Base-by-base conservation (phyloP, 2,329 filamentous ascomycete genomes). In the Epichloe sp. region DNA sequence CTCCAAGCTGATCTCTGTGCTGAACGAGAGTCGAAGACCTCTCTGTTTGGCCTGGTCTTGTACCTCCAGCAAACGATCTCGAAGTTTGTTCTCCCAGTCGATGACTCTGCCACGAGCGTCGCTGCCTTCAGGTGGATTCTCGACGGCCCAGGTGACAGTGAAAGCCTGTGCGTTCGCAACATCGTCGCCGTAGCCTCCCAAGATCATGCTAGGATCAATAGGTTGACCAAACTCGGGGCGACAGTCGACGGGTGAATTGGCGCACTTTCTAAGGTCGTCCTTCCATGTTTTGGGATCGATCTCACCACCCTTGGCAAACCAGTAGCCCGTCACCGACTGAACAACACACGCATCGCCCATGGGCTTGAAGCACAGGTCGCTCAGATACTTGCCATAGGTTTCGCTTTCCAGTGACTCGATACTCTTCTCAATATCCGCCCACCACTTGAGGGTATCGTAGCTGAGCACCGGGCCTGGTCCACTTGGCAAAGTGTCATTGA, bases 331-430 rank as follows among this genome's bases (percentile, higher is more conserved):
- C n/a, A 97, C 71, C 0, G 90, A 95, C 63, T 98, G 91, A 2
- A 98, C 80, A 5, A 96, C 90, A 59, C 93, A 98, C 14, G 85
- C 88, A 58, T 88, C 79, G 0, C 87, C 88, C 0, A 86, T 88
- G 2, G 94, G 94, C 64, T 96, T 96, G 70, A 95, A 91, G 71
- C 93, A 98, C 15, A 98, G 79, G 62, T 97, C 86, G 26, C 88
- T 74, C 3, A 98, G 74, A 0, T 77, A 83, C 49, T 85, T 77
- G 6, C 80, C 83, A 49, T 79, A 81, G 19, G 82, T 73, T 14
- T 78, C 63, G 3, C 89, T 88, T 63, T 85, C 85, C 51, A 95
- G 76, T 41, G 79, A 75, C 52, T 77, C 76, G 37, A 97, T 80
- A 47, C 83, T 82, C 58, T 81, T 79, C 65, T 98, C 93, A 2